Percentiles rank a stretch among this genome's conserved stretches.
phyloP scores from a whole-genome alignment of 768 basidiomycete species.

The Serendipita sp. region DNA sequence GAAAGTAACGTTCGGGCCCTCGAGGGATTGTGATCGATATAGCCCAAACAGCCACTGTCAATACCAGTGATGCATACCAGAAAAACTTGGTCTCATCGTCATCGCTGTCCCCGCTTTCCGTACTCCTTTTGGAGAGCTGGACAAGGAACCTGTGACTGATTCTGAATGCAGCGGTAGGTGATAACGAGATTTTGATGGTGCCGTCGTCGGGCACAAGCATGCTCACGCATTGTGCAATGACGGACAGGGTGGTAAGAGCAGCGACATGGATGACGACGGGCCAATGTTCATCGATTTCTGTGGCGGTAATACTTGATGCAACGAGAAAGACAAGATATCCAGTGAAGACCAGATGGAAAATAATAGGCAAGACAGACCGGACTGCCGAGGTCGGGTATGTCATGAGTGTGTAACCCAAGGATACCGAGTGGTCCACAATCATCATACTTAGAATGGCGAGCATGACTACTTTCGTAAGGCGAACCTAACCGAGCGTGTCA shows the following conservation, averaged over 20 bases:
- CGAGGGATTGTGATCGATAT: constrained; percentile 41
- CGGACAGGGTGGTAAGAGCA: not conserved
- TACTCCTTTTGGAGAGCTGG: not conserved
- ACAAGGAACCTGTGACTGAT: not conserved
- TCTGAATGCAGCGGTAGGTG: not conserved
- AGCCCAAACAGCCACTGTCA: constrained; percentile 33
- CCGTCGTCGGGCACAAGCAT: not conserved
- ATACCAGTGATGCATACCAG: constrained; percentile 37
- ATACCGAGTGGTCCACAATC: not conserved
- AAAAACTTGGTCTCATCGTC: constrained; percentile 17
- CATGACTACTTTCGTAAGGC: not conserved
- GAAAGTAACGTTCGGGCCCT: constrained; percentile 63
- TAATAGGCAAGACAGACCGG: not conserved
- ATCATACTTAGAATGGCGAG: not conserved
- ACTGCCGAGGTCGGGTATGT: not conserved
- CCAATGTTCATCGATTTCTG: not conserved
- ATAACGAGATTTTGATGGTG: not conserved
- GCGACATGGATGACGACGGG: not conserved
- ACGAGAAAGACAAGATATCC: not conserved
- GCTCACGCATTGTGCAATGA: not conserved
- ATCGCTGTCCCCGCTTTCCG: not conserved
- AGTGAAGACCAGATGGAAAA: not conserved
- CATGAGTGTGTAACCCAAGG: not conserved
- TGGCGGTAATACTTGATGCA: not conserved
- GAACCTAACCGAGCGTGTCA: not conserved